Percentiles rank a stretch among this genome's conserved stretches.
phyloP scores from a whole-genome alignment of 768 basidiomycete species.

The Tricholoma flavovirens region DNA sequence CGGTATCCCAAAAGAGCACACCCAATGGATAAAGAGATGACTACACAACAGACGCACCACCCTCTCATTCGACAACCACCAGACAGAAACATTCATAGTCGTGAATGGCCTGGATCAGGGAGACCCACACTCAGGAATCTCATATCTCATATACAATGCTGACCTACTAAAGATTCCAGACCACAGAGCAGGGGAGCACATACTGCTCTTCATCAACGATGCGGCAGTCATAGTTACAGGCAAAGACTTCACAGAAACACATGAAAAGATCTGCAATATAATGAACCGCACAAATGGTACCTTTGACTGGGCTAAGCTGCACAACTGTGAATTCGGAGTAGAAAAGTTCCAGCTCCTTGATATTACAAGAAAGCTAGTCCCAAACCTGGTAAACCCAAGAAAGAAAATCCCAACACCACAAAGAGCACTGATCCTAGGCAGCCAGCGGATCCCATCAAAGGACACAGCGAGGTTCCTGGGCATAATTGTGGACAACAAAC shows the following conservation, averaged over 20 bases:
- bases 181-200: conserved; percentile 9
- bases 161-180: conserved; percentile 13
- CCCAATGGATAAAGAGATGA: not conserved
- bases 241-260: not conserved
- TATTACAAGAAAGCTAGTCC: too few species aligned
- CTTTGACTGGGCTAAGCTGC: too few species aligned
- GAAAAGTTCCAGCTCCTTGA: too few species aligned
- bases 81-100: not conserved
- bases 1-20: conserved; percentile 11
- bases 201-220: not conserved
- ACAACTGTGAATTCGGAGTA: too few species aligned
- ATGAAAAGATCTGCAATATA: not conserved
- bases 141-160: conserved; percentile 23
- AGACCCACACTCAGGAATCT: conserved; percentile 17
- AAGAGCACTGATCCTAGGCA: too few species aligned
- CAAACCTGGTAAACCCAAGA: too few species aligned
- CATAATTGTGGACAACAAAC: too few species aligned
- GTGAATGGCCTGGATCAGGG: conserved; percentile 19
- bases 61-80: not conserved
- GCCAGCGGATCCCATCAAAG: too few species aligned
- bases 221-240: not conserved
- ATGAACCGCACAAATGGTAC: conserved; percentile 2
- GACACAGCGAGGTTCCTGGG: too few species aligned
- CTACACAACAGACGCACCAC: not conserved
- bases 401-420: too few species aligned